phyloP scores from a whole-genome alignment of 2,329 filamentous ascomycete genomes.

The Apiospora arundinis region DNA sequence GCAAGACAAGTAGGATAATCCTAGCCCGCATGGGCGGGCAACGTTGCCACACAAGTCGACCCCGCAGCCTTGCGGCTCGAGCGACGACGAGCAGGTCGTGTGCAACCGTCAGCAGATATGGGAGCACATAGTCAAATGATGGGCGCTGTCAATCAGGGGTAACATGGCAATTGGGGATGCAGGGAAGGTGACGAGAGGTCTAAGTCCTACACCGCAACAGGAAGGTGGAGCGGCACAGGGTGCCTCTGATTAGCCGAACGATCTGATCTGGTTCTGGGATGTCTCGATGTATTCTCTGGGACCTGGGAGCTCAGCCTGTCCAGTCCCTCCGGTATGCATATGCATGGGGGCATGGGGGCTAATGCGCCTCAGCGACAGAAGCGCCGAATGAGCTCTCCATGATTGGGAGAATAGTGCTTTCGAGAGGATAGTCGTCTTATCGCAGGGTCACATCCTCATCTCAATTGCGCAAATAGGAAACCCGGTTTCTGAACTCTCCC shows the following conservation, averaged over 20 bases:
- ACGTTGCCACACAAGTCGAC: conserved; percentile 13
- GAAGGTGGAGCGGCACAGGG: conserved; percentile 14
- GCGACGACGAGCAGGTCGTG: conserved; percentile 2
- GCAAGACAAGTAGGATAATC: neutral
- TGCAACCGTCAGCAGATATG: conserved; percentile 4
- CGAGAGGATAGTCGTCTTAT: conserved; percentile 6
- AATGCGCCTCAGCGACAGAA: neutral
- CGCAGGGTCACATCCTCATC: conserved; percentile 4
- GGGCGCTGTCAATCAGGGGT: conserved; percentile 18
- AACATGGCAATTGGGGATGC: conserved; percentile 8
- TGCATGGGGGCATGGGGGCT: neutral
- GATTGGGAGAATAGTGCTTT: neutral
- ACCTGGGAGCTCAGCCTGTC: neutral
- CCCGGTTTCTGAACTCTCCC: neutral
- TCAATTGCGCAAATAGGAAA: conserved; percentile 1
- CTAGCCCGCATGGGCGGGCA: neutral
- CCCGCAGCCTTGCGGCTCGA: conserved; percentile 2
- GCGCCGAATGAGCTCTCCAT: neutral
- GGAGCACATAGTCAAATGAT: conserved; percentile 19
- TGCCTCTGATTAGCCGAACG: conserved; percentile 20
- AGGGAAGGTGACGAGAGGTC: neutral
- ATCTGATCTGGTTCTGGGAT: conserved; percentile 9
- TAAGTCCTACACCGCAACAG: conserved; percentile 2
- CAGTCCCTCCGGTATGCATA: neutral
- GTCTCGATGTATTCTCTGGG: neutral